Conservation (phyloP, 2,329 filamentous ascomycete genomes). For the Pseudogymnoascus pannorum region DNA sequence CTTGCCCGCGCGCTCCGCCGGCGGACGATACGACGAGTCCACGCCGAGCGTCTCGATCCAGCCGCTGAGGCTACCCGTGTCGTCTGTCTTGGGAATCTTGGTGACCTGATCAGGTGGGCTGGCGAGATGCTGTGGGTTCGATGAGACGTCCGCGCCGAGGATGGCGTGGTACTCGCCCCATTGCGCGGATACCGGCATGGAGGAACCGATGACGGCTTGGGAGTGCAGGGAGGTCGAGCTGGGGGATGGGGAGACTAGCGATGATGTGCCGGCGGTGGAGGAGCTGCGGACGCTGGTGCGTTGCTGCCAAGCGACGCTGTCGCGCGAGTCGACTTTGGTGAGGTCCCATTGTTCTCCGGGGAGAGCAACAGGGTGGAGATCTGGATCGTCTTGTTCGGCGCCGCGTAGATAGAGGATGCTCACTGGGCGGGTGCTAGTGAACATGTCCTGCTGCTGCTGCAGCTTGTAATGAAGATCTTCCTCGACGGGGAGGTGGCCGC, state of each 20-base stretch:
- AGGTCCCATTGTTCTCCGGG: conserved; percentile 57
- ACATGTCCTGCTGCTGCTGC: conserved; percentile 77
- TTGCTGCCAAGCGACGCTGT: conserved; percentile 33
- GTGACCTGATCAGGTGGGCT: conserved; percentile 44
- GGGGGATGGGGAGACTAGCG: conserved; percentile 58
- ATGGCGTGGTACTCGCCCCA: conserved; percentile 52
- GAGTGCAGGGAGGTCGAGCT: conserved; percentile 58
- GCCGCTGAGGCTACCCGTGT: conserved; percentile 60
- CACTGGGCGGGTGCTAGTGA: conserved; percentile 71
- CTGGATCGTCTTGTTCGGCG: conserved; percentile 71
- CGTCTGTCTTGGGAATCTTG: conserved; percentile 51
- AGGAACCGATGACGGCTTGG: conserved; percentile 37
- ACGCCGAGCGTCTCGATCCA: conserved; percentile 91
- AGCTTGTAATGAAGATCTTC: conserved; percentile 76
- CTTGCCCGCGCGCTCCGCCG: conserved; percentile 62
- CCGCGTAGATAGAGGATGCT: conserved; percentile 73
- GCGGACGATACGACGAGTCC: conserved; percentile 77
- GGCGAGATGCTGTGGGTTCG: conserved; percentile 35
- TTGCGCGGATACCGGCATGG: conserved; percentile 33
- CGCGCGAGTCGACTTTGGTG: conserved; percentile 38
- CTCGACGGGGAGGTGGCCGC: conserved; percentile 49
- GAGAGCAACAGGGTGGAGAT: conserved; percentile 68
- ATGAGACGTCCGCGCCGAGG: conserved; percentile 39
- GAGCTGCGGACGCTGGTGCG: conserved; percentile 48
- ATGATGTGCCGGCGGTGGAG: conserved; percentile 49